Evolutionary conservation across 2,329 filamentous ascomycete species (phyloP).

Genomic region (Penicillium sp.): DNA sequence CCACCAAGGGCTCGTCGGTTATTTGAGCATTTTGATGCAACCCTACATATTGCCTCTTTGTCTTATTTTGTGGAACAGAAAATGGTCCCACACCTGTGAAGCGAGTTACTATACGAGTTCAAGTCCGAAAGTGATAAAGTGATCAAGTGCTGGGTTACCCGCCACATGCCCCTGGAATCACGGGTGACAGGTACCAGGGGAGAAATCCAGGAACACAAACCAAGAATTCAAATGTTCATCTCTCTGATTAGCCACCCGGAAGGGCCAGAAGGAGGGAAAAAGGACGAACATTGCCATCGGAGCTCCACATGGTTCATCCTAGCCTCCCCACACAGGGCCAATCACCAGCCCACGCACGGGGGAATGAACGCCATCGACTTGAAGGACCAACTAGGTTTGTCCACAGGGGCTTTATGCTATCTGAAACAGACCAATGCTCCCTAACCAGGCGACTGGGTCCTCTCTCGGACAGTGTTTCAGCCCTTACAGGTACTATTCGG

Average conservation of each 20-base stretch:
- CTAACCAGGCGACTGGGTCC: background rate
- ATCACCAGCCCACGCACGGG: background rate
- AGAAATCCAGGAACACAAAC: constrained; percentile 2
- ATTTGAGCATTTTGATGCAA: background rate
- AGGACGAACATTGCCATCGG: background rate
- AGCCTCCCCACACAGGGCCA: constrained; percentile 3
- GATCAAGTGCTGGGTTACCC: background rate
- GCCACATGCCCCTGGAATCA: background rate
- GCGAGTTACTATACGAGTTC: background rate
- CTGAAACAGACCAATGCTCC: constrained; percentile 9
- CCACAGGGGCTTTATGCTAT: constrained; percentile 1
- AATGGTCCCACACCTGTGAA: background rate
- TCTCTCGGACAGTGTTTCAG: constrained; percentile 3
- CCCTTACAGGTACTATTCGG: constrained; percentile 3
- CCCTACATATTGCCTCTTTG: constrained; percentile 1
- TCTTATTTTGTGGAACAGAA: background rate
- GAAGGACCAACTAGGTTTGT: constrained; percentile 1
- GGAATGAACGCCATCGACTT: background rate
- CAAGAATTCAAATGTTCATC: background rate
- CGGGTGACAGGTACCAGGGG: constrained; percentile 2
- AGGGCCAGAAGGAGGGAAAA: background rate
- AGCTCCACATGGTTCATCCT: constrained; percentile 9
- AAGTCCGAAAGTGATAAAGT: background rate
- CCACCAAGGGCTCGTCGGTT: background rate
- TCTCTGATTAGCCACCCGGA: background rate